A percentile compares a stretch with the other conserved stretches of the same genome.
Conservation (phyloP, 2,329 filamentous ascomycete genomes). For the Colletotrichum tropicicola region DNA sequence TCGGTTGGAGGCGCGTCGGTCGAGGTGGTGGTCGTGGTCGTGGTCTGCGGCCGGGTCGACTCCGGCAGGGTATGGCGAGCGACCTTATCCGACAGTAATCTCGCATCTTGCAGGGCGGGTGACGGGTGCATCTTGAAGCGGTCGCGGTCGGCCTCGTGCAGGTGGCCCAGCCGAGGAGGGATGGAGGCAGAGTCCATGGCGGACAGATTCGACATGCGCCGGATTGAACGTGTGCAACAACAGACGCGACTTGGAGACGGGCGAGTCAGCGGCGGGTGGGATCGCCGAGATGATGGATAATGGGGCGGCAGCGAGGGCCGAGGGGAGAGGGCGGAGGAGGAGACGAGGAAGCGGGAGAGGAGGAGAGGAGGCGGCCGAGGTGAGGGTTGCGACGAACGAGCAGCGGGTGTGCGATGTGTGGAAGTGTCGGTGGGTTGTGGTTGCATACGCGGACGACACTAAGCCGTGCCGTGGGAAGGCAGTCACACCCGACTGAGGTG, state of each 20-base stretch:
- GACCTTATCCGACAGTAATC: slow-evolving; percentile 10
- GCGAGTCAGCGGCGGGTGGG: background rate
- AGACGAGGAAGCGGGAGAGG: background rate
- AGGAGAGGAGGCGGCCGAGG: slow-evolving; percentile 2
- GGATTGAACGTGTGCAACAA: background rate
- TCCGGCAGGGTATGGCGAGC: slow-evolving; percentile 2
- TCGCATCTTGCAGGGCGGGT: slow-evolving; percentile 1
- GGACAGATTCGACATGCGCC: slow-evolving; percentile 12
- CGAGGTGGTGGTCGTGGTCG: background rate
- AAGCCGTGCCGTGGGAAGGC: too few relatives aligned
- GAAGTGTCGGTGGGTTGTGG: too few relatives aligned
- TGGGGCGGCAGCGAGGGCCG: background rate
- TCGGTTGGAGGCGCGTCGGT: slow-evolving; percentile 15
- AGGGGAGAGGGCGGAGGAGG: background rate
- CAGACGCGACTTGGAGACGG: slow-evolving; percentile 10
- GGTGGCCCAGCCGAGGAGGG: slow-evolving; percentile 24
- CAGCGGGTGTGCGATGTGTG: too few relatives aligned
- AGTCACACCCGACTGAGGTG: too few relatives aligned
- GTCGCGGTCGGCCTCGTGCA: slow-evolving; percentile 14
- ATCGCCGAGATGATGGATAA: background rate
- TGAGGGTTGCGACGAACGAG: too few relatives aligned
- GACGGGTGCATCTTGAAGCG: slow-evolving; percentile 20
- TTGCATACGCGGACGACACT: too few relatives aligned
- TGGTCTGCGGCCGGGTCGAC: background rate
- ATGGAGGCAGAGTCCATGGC: slow-evolving; percentile 29